phyloP scores from a whole-genome alignment of 768 basidiomycete genomes.

The Leccinum truebloodii region DNA sequence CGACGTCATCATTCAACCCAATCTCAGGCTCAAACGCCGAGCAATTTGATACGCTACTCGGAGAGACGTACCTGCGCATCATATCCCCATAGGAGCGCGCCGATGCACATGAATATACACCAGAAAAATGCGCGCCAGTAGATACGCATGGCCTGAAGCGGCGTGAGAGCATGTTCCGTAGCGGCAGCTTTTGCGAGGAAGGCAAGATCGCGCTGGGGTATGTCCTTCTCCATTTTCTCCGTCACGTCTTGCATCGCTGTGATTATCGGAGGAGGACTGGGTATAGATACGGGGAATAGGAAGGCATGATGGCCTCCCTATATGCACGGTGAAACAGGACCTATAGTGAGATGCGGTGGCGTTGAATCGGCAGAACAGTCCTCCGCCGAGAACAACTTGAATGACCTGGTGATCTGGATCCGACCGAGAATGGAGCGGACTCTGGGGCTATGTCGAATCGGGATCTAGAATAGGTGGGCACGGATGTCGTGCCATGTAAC shows the following conservation, averaged over 20 bases:
- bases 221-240: conserved; percentile 17
- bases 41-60: not conserved
- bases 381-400: not conserved
- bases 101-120: conserved; percentile 28
- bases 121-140: conserved; percentile 29
- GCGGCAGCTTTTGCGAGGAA: conserved; percentile 26
- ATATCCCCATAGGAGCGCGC: conserved; percentile 29
- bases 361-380: not conserved
- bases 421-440: not conserved
- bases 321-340: not conserved
- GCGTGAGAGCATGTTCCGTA: conserved; percentile 21
- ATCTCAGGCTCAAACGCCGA: not conserved
- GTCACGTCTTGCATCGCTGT: not conserved
- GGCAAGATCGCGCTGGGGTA: conserved; percentile 11
- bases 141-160: conserved; percentile 21
- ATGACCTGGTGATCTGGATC: no score
- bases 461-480: not conserved
- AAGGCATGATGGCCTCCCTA: not conserved
- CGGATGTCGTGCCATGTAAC: not conserved
- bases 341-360: not conserved
- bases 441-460: not conserved
- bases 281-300: not conserved
- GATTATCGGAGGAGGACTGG: conserved; percentile 5
- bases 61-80: conserved; percentile 23
- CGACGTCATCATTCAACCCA: not conserved